These are phyloP conservation scores for Tolypocladium paradoxum DNA, from an alignment of 2,329 filamentous ascomycete genomes.

Conservation along the genomic window DNA sequence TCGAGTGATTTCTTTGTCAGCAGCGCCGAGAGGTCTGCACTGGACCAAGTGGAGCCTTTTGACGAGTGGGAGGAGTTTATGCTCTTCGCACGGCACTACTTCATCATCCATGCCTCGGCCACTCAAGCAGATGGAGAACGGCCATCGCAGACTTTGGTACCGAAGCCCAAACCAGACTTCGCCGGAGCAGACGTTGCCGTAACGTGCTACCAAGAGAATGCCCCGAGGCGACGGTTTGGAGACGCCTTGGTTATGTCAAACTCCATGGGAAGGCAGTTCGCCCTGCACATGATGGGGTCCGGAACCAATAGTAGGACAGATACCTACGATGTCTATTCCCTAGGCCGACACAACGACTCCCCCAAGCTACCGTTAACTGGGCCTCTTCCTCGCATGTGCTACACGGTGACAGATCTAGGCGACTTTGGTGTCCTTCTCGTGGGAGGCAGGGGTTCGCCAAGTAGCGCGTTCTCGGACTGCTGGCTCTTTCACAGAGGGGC, in stretches of 20 bases:
- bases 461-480: constrained; percentile 57
- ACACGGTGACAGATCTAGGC: constrained; percentile 59
- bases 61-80: constrained; percentile 96
- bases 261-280: constrained; percentile 30
- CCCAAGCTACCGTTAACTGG: constrained; percentile 18
- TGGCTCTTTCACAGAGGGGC: constrained; percentile 55
- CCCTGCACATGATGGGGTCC: constrained; percentile 32
- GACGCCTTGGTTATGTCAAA: constrained; percentile 34
- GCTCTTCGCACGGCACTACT: constrained; percentile 76
- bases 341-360: constrained; percentile 7
- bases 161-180: too few relatives aligned
- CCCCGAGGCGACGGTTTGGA: constrained; percentile 46
- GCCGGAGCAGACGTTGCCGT: constrained; percentile 4
- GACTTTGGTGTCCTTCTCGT: constrained; percentile 50
- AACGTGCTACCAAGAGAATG: constrained; percentile 5
- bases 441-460: constrained; percentile 71
- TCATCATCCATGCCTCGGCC: constrained; percentile 53
- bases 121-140: background rate
- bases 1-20: constrained; percentile 55
- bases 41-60: constrained; percentile 72
- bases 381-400: constrained; percentile 51
- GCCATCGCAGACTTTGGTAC: too few relatives aligned
- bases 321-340: constrained; percentile 39
- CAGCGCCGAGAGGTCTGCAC: constrained; percentile 41
- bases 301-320: constrained; percentile 32